Base-by-base conservation (phyloP, 164 flowering plant genomes). In the Aristolochia californica region DNA sequence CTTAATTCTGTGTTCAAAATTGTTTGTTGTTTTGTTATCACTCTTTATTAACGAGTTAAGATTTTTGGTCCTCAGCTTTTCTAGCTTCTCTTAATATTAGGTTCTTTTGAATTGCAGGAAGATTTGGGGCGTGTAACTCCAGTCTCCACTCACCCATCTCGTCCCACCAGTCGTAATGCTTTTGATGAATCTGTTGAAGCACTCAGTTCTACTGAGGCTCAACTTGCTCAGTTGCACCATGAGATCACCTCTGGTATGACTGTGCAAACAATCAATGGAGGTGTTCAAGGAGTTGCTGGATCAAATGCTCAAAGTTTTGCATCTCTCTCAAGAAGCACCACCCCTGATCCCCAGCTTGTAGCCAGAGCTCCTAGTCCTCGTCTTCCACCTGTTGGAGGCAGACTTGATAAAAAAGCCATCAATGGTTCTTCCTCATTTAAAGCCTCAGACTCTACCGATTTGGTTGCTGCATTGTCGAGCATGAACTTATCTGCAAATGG, bases 351-450 rank as follows among this genome's bases (percentile, higher is more conserved):
- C 59, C 93, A 80, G 57, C 78, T 71, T 50, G 45, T 80, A 22
- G 83, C 80, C 44, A 77, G 85, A 61, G 78, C 80, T 67, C 83
- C 87, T 61, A 88, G 87, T 75, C 90, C 93, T 54, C 77, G 84
- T 56, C 80, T 86, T 73, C 87, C 91, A 25, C 69, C 83, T 24
- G 82, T 74, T 57, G 94, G 88, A 34, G 88, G 80, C 17, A 78
- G 83, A 66, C 47, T 63, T 50, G 87, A 85, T 56, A 85, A 75
- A 70, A 78, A 77, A 73, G 63, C 44, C 61, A 60, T 70, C 51
- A 71, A 43, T 61, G 69, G 75, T 49, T 60, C 73, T 47, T 73
- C 57, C 61, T 69, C 85, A 38, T 77, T 69, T 56, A 76, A 68
- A 48, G 66, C 60, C 59, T 69, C 88, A 38, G 85, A 79, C 17